Base-by-base conservation (phyloP, 108 stramenopile species). In the Fragilaria radians region DNA sequence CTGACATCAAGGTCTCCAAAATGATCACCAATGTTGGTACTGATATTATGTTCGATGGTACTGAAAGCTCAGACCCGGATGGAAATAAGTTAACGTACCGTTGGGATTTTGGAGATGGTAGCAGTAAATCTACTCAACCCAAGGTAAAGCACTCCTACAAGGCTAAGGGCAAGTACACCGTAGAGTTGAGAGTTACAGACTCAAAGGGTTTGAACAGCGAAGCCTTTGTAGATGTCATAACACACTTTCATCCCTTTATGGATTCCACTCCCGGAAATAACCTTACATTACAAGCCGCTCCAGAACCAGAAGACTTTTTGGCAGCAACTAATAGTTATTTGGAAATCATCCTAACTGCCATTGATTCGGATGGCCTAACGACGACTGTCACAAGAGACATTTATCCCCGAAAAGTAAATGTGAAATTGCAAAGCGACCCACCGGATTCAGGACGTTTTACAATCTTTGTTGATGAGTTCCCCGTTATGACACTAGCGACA, bases 21-120 rank as follows among this genome's bases (percentile, higher is more conserved):
- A 54, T 34, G 28, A 33, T 11, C 18, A 62, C 29, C 5, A 32
- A 48, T 2, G 48, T 63, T 14, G 57, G 62, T 50, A 22, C 29
- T 17, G 50, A 36, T 19, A 45, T 73, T 0, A 29, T 28, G 18
- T 67, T 73, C 46, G 71, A 67, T 56, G 71, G 66, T 32, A 57
- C 52, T 45, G 46, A 28, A 26, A 67, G 61, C 28, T 53, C 11
- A 29, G 71, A 73, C 27, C 66, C 71, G 11, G 66, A 73, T 52
- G 66, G 65, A 14, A 66, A 73, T 48, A 25, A 24, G 0, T 57
- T 73, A n/a, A 46, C 31, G 5, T 73, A 57, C 27, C 24, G 5
- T 17, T 73, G 71, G 71, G 71, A 73, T 30, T 67, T 73, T 57
- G 62, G 49, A 22, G 71, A 62, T 29, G 65, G 59, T 18, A 46